A percentile compares a stretch with the other conserved stretches of the same genome.
These are phyloP conservation scores for Leccinum subatratum DNA, from an alignment of 1,284 basidiomycete genomes.

Conservation along the genomic window DNA sequence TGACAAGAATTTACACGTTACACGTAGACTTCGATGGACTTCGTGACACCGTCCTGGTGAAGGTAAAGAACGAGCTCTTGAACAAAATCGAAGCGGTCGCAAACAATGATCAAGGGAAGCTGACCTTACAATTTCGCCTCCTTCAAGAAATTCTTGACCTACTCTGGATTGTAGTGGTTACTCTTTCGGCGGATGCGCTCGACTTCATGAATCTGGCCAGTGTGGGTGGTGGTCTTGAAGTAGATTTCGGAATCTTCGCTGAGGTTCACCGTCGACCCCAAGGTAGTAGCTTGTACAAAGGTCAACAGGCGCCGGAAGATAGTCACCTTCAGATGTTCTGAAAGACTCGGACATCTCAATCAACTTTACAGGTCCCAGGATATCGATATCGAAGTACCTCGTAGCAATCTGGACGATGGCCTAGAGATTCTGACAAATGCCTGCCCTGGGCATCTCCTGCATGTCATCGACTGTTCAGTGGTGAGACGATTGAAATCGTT, in stretches of 20 bases:
- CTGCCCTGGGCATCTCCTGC: slow-evolving; percentile 95
- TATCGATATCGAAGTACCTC: slow-evolving; percentile 85
- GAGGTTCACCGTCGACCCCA: too few species aligned
- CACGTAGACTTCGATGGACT: slow-evolving; percentile 99
- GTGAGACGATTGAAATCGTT: slow-evolving; percentile 97
- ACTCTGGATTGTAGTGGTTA: slow-evolving; percentile 98
- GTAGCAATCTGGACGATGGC: slow-evolving; percentile 98
- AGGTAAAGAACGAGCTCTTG: slow-evolving; percentile 98
- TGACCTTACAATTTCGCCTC: slow-evolving; percentile 97
- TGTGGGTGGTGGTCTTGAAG: too few species aligned
- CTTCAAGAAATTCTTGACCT: slow-evolving; percentile 99
- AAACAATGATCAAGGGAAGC: slow-evolving; percentile 98
- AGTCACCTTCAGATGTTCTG: slow-evolving; percentile 89
- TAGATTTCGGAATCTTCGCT: too few species aligned
- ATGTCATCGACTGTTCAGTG: slow-evolving; percentile 97
- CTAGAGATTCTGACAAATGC: slow-evolving; percentile 97
- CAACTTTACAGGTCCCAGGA: slow-evolving; percentile 93
- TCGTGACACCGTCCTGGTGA: slow-evolving; percentile 95
- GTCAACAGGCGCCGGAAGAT: not conserved
- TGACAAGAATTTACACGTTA: slow-evolving; percentile 93
- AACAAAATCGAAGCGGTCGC: slow-evolving; percentile 99
- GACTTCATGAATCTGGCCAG: slow-evolving; percentile 96
- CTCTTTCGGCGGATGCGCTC: slow-evolving; percentile 98
- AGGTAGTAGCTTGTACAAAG: too few species aligned
- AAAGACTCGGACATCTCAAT: slow-evolving; percentile 99